These are phyloP conservation scores for Phytophthora podocarpi DNA, from an alignment of 352 stramenopile species.

Conservation along the genomic window DNA sequence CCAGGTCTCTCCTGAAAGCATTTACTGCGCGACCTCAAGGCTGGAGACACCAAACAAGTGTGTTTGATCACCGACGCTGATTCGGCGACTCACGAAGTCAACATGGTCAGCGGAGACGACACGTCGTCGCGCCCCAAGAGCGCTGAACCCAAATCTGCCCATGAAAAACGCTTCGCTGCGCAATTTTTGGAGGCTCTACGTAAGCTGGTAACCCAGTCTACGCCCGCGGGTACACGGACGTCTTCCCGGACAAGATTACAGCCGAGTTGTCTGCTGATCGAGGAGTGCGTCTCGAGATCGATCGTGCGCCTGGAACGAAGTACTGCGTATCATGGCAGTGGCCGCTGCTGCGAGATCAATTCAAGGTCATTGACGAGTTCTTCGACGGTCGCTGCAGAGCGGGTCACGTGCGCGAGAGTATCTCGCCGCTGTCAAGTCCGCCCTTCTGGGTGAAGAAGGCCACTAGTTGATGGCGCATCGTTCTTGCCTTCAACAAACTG, in stretches of 20 bases:
- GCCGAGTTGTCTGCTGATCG: background rate
- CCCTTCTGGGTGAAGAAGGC: no score
- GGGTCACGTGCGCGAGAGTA: no score
- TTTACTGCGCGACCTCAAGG: conserved; percentile 9
- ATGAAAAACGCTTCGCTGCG: background rate
- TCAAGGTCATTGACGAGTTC: no score
- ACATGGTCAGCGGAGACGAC: no score
- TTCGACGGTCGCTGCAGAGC: no score
- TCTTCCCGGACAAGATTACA: background rate
- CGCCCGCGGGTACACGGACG: background rate
- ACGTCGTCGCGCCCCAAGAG: no score
- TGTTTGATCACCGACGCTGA: conserved; percentile 9
- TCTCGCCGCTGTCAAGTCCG: no score
- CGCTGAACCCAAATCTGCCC: background rate
- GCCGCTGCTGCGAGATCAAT: background rate
- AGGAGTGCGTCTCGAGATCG: background rate
- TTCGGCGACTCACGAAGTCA: no score
- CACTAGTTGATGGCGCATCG: no score
- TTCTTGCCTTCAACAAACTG: no score
- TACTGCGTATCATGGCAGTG: background rate
- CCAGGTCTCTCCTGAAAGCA: background rate
- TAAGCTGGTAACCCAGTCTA: background rate
- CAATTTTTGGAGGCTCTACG: background rate
- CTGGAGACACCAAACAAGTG: conserved; percentile 16
- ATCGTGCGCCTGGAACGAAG: background rate